Evolutionary conservation across 2,329 filamentous ascomycete species (phyloP), one percentile per base, ranked within the genome.

Genomic region (Nigrospora sphaerica): DNA sequence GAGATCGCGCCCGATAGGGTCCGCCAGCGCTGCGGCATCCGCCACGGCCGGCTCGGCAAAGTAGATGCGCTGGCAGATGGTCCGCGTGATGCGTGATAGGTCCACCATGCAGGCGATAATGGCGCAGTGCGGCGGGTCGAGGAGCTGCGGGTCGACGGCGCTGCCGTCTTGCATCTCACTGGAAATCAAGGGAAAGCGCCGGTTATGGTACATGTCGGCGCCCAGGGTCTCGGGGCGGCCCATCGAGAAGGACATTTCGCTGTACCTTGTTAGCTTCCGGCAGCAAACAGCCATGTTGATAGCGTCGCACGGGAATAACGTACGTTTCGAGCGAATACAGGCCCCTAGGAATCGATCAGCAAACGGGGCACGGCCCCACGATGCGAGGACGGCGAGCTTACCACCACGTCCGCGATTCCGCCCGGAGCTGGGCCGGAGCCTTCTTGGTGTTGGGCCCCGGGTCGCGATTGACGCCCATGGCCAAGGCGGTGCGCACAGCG

Each of bases 221-320:
- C 72, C 72, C 3, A 74, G 60, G 3, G 70, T 72, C 46, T 74
- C 71, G 0, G 72, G 72, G 19, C 72, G 61, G 2, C 72, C 72
- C 45, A 74, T 64, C 1, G 71, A 66, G 48, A 74, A 74, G 36
- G 69, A 71, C 58, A 73, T 66, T 57, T 73, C 69, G 47, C 68
- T 71, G 31, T 4, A 19, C 13, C 4, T 12, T 11, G 6, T 47
- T 18, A 51, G 39, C 42, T 12, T n/a, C n/a, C n/a, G n/a, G n/a
- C n/a, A n/a, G n/a, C n/a, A n/a, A n/a, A 37, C n/a, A n/a, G 37
- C n/a, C 3, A n/a, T 4, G 34, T 4, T 16, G 12, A 38, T n/a
- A 3, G 2, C 16, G 19, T 28, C 16, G 11, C 9, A 33, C 6
- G 12, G 9, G n/a, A 2, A 19, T n/a, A 6, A 42, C 60, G 50